phyloP scores from a whole-genome alignment of 805 yeast species.

The Tetrapisispora iriomotensis region DNA sequence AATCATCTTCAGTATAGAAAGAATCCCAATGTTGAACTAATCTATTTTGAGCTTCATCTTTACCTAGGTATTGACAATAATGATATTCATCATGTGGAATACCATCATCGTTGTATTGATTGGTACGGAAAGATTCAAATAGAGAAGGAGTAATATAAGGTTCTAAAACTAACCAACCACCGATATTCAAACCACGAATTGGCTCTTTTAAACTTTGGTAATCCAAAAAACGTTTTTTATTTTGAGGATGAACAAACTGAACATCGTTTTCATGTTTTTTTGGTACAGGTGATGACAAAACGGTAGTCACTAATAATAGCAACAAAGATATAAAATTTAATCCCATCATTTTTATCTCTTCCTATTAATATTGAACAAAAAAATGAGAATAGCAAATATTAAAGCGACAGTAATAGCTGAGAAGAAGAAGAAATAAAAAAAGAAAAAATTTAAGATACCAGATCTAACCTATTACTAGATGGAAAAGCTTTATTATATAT shows the following conservation, averaged over 20 bases:
- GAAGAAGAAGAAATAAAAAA: no score
- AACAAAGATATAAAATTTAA: neutral
- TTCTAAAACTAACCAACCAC: slow-evolving; percentile 87
- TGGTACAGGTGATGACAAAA: slow-evolving; percentile 12
- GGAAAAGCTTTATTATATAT: no score
- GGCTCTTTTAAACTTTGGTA: slow-evolving; percentile 10
- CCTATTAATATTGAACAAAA: neutral
- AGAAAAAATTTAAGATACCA: no score
- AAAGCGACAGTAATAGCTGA: no score
- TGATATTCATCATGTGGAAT: slow-evolving; percentile 82
- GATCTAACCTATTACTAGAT: no score
- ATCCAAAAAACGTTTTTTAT: slow-evolving; percentile 18
- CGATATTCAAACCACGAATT: slow-evolving; percentile 61
- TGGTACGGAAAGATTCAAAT: slow-evolving; percentile 42
- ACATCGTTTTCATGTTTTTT: slow-evolving; percentile 9
- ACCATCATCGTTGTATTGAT: slow-evolving; percentile 26
- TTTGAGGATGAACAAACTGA: slow-evolving; percentile 13
- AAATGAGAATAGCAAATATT: no score
- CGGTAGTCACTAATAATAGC: neutral
- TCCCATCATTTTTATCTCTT: neutral
- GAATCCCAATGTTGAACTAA: slow-evolving; percentile 67
- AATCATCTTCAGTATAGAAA: slow-evolving; percentile 68
- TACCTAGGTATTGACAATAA: slow-evolving; percentile 50
- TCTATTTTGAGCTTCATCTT: slow-evolving; percentile 40
- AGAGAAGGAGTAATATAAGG: slow-evolving; percentile 78